Base-by-base conservation (phyloP, 2,329 filamentous ascomycete species). In the Diaporthe citriasiana region DNA sequence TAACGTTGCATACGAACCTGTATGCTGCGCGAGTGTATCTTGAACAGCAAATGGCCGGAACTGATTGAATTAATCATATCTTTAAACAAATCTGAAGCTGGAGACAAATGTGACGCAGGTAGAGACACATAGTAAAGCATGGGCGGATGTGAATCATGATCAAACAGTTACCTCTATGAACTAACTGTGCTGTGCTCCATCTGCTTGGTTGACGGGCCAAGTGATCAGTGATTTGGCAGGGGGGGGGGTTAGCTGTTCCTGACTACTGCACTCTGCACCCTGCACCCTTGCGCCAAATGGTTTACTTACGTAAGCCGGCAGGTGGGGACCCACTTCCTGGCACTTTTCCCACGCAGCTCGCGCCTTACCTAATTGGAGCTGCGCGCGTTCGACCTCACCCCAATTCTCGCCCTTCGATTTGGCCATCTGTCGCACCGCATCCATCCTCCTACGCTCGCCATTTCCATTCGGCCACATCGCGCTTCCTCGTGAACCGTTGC, bases 341-440 rank as follows among this genome's bases (percentile, higher is more conserved):
- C 22, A 25, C 8, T 50, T 71, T 59, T 42, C 47, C 45, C 25
- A 53, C 35, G 35, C 59, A 27, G 45, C 56, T 57, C 45, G 47
- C 70, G 47, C 45, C 70, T 71, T 71, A 71, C 70, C 70, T 71
- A 71, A 71, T 71, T 60, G 45, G 27, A 75, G 65, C 66, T 68
- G 71, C 57, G 66, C 72, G 60, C 65, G 73, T 69, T 73, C 63
- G 65, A 75, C 73, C 66, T 75, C 73, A 73, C 70, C 56, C 56
- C 59, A 71, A 71, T 42, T 71, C 70, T 63, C 55, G 65, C 60
- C 71, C 63, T 51, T 73, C 53, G 70, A 73, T 73, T 73, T 69
- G 56, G 60, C 73, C 57, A 59, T 75, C 57, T 73, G 73, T 73
- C 71, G 73, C 73, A 75, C 51, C 60, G 70, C 45, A 69, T 66